These are phyloP conservation scores for Boletus speciosus DNA, from an alignment of 768 basidiomycete genomes.

Conservation along the genomic window DNA sequence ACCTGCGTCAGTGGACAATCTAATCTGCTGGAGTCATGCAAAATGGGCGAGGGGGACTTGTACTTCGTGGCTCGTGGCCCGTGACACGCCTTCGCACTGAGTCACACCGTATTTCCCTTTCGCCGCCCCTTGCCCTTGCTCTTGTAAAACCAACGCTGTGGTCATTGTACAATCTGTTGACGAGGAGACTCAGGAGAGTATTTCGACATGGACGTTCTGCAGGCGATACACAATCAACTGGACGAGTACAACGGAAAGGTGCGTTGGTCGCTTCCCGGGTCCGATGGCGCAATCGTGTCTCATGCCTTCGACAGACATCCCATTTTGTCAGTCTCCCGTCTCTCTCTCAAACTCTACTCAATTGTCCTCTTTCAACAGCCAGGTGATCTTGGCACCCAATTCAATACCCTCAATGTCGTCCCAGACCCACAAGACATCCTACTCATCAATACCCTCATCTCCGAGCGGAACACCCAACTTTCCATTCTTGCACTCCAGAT, in stretches of 20 bases:
- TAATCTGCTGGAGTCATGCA: neutral
- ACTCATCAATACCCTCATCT: constrained; percentile 19
- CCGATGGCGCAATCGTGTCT: constrained; percentile 35
- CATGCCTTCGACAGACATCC: constrained; percentile 20
- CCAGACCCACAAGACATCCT: constrained; percentile 13
- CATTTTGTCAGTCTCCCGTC: constrained; percentile 17
- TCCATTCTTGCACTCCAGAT: constrained; percentile 20
- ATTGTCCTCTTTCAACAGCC: constrained; percentile 3
- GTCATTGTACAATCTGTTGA: neutral
- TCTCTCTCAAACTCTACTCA: neutral
- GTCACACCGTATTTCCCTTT: neutral
- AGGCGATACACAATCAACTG: constrained; percentile 13
- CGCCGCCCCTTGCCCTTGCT: neutral
- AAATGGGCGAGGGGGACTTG: neutral
- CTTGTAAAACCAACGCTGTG: constrained; percentile 2
- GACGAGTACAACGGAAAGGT: constrained; percentile 24
- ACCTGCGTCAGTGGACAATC: neutral
- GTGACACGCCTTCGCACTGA: constrained; percentile 9
- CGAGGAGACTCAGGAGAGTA: neutral
- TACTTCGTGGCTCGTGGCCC: constrained; percentile 8
- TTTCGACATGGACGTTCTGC: constrained; percentile 15
- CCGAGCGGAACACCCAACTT: constrained; percentile 20
- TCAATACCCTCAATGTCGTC: constrained; percentile 6
- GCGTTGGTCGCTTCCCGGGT: constrained; percentile 2
- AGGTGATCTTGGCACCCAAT: constrained; percentile 15